Percentiles rank a stretch among this genome's conserved stretches.
phyloP scores from a whole-genome alignment of 129 eudicot genomes.

The Arctium minus region DNA sequence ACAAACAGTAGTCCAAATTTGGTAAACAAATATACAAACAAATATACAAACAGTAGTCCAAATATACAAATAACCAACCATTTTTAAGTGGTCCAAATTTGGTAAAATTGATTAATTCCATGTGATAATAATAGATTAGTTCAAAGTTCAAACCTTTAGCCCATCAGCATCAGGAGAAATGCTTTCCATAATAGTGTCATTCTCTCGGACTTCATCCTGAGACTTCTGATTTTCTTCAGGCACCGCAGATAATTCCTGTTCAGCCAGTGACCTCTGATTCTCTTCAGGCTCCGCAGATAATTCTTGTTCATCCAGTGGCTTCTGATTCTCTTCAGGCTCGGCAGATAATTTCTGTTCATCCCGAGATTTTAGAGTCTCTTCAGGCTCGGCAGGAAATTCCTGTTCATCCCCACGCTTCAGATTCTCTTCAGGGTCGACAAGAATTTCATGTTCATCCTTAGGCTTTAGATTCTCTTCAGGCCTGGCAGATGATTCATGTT shows the following conservation, averaged over 20 bases:
- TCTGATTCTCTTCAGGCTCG: conserved; percentile 10
- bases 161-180: conserved; percentile 16
- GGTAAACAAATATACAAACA: neutral
- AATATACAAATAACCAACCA: neutral
- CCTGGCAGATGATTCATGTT: neutral
- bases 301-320: neutral
- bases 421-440: conserved; percentile 6
- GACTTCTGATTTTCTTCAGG: conserved; percentile 4
- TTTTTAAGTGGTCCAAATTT: neutral
- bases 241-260: neutral
- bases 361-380: neutral
- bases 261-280: neutral
- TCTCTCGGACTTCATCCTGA: neutral
- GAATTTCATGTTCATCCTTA: neutral
- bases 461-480: neutral
- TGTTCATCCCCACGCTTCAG: conserved; percentile 7
- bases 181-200: neutral
- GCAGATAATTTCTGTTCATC: neutral
- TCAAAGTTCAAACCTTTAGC: conserved; percentile 32
- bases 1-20: neutral
- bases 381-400: neutral
- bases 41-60: neutral
- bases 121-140: neutral
- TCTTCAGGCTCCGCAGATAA: neutral
- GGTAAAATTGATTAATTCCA: neutral